These are phyloP conservation scores for Dipteronia dyeriana DNA, from an alignment of 345 rosid genomes.

Conservation along the genomic window DNA sequence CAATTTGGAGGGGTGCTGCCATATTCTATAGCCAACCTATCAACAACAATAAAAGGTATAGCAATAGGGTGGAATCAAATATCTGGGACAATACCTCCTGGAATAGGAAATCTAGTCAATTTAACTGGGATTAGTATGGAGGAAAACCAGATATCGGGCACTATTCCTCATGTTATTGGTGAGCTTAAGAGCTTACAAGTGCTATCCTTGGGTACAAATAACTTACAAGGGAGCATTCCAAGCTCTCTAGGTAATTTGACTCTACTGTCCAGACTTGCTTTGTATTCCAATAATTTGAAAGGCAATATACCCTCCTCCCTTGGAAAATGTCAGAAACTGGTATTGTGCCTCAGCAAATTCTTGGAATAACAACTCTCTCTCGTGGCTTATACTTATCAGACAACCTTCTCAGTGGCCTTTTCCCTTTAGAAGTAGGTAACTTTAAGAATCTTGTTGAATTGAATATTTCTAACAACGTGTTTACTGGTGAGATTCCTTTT, in stretches of 20 bases:
- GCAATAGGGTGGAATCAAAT: no score
- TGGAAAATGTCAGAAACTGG: background rate
- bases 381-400: background rate
- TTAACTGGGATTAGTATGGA: no score
- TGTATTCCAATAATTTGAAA: background rate
- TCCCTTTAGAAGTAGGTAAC: slow-evolving; percentile 11
- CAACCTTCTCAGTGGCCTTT: slow-evolving; percentile 13
- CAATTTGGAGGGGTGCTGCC: background rate
- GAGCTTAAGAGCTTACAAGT: no score
- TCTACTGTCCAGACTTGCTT: background rate
- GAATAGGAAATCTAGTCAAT: no score
- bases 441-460: slow-evolving; percentile 6
- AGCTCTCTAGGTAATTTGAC: no score
- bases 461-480: slow-evolving; percentile 12
- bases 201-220: no score
- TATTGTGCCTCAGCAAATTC: slow-evolving; percentile 25
- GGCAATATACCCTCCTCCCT: slow-evolving; percentile 27
- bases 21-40: no score
- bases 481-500: slow-evolving; percentile 12
- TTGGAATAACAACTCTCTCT: slow-evolving; percentile 1
- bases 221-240: no score
- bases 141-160: no score
- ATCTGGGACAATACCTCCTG: no score
- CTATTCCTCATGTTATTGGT: no score
- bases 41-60: no score